Evolutionary conservation across 176 grass and related monocot species (phyloP).

Genomic region (Oryza meridionalis): DNA sequence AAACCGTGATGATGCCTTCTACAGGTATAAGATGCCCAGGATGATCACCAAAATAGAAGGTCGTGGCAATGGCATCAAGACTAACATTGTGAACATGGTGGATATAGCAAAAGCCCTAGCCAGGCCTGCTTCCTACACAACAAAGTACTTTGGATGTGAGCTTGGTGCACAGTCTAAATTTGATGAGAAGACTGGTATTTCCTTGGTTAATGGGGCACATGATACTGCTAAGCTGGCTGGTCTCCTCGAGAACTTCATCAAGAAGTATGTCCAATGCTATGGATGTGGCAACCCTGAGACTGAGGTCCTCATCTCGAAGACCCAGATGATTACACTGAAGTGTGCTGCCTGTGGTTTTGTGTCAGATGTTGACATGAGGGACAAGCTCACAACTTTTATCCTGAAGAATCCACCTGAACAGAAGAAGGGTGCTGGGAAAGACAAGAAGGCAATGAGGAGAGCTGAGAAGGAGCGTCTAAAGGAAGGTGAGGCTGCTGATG

Average conservation of each 20-base stretch:
- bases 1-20: slow-evolving; percentile 94
- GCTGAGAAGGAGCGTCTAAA: slow-evolving; percentile 89
- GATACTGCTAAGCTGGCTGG: slow-evolving; percentile 86
- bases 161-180: slow-evolving; percentile 85
- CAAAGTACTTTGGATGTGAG: slow-evolving; percentile 81
- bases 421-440: slow-evolving; percentile 76
- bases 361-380: slow-evolving; percentile 90
- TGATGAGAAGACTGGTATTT: slow-evolving; percentile 67
- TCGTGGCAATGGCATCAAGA: slow-evolving; percentile 77
- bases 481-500: slow-evolving; percentile 87
- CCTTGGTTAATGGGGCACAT: slow-evolving; percentile 87
- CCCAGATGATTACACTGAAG: slow-evolving; percentile 72
- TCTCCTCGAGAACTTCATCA: slow-evolving; percentile 87
- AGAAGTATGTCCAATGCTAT: slow-evolving; percentile 92
- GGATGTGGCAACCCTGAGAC: slow-evolving; percentile 89
- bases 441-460: slow-evolving; percentile 87
- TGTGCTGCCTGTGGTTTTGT: slow-evolving; percentile 91
- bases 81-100: slow-evolving; percentile 88
- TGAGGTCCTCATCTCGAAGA: slow-evolving; percentile 77
- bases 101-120: slow-evolving; percentile 80
- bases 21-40: slow-evolving; percentile 93
- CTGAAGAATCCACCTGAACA: slow-evolving; percentile 82
- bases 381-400: slow-evolving; percentile 81
- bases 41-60: slow-evolving; percentile 94
- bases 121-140: slow-evolving; percentile 81